Conservation (phyloP, 257 asterid species). For the Rehmannia glutinosa region DNA sequence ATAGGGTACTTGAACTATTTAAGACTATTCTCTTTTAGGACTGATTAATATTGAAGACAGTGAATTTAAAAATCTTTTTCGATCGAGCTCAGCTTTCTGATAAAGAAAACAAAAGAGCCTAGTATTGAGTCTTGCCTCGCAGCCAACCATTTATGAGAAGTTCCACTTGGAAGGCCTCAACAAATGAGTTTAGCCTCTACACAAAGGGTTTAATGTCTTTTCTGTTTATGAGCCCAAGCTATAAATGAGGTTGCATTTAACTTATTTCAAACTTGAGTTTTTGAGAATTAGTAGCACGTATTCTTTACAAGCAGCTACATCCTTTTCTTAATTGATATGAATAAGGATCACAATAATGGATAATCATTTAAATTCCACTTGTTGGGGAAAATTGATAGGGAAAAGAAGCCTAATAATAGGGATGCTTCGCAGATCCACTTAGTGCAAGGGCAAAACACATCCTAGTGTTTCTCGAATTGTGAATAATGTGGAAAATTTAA, state of each 20-base stretch:
- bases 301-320: neutral
- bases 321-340: neutral
- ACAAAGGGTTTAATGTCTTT: neutral
- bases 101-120: slow-evolving; percentile 1
- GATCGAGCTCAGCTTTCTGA: neutral
- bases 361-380: neutral
- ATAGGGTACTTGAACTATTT: slow-evolving; percentile 5
- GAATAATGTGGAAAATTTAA: neutral
- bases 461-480: neutral
- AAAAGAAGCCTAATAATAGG: neutral
- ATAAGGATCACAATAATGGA: slow-evolving; percentile 4
- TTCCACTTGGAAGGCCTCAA: neutral
- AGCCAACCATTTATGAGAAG: slow-evolving; percentile 10
- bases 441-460: neutral
- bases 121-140: neutral
- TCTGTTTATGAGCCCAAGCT: neutral
- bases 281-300: neutral
- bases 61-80: neutral
- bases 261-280: neutral
- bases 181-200: neutral
- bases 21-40: slow-evolving; percentile 1
- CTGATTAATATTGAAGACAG: neutral
- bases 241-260: neutral
- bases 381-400: neutral
- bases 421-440: neutral